Base-by-base conservation (phyloP, 768 basidiomycete species). In the Auricularia sp. region DNA sequence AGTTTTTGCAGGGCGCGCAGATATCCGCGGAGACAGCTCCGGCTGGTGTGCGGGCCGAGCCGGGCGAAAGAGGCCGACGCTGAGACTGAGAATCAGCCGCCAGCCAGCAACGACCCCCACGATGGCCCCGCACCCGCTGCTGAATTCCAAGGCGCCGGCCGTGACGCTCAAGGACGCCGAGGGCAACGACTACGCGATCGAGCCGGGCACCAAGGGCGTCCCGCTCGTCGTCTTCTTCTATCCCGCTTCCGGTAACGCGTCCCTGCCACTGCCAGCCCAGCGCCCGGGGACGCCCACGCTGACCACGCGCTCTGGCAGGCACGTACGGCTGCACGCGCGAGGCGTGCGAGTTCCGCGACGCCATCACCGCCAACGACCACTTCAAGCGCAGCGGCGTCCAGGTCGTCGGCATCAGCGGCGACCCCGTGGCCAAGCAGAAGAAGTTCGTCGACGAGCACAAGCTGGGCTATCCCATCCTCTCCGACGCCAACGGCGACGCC, bases 311-410 rank as follows among this genome's bases (percentile, higher is more conserved):
- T 42, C 70, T 72, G 69, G 67, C 72, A 86, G 89, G 86, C 5
- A 84, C 89, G 2, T 86, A 78, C 61, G 90, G 87, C 4, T 93
- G 92, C 74, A 94, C 89, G 18, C 86, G 81, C 70, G 86, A 93
- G 73, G 91, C 87, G 1, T 92, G 90, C 69, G 80, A 85, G 62
- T 92, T 94, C 74, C 83, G 91, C 33, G 88, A 93, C 76, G 90
- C 90, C 3, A 75, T 90, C 53, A 82, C 77, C 88, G 88, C 85
- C 69, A 84, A 85, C 65, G 80, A 85, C 70, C 77, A 78, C 33
- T 93, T 88, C 74, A 84, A 86, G 71, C 76, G 81, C 51, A 82
- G 79, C 36, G 83, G 85, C 39, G 81, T 89, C 39, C 77, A 82
- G 56, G 79, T 94, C 39, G 77, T 94, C 42, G 92, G 92, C 8